These are phyloP conservation scores for Liquidambar formosana DNA, from an alignment of 164 flowering plant genomes.

Conservation along the genomic window DNA sequence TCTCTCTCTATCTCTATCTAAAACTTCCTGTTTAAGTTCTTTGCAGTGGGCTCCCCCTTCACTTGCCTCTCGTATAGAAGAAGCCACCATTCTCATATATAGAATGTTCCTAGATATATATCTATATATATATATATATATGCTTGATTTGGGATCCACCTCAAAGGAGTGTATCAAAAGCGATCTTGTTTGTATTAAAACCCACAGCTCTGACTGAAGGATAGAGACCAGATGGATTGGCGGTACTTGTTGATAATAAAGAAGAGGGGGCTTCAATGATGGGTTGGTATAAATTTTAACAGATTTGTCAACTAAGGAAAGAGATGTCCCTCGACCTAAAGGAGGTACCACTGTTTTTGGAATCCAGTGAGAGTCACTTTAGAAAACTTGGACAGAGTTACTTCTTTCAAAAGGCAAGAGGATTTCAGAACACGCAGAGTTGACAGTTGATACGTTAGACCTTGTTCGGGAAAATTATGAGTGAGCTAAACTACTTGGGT, in stretches of 20 bases:
- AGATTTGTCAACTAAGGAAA: constrained; percentile 7
- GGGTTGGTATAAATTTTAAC: constrained; percentile 10
- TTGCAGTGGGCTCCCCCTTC: constrained; percentile 17
- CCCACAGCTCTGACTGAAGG: constrained; percentile 3
- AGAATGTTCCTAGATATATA: too few relatives aligned
- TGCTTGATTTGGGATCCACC: constrained; percentile 39
- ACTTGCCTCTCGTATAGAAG: constrained; percentile 42
- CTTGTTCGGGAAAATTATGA: too few relatives aligned
- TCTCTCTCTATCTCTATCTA: neutral
- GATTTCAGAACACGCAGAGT: too few relatives aligned
- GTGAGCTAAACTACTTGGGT: too few relatives aligned
- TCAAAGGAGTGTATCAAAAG: constrained; percentile 14
- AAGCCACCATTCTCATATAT: constrained; percentile 26
- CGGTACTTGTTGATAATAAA: constrained; percentile 14
- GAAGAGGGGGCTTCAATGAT: constrained; percentile 11
- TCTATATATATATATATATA: neutral
- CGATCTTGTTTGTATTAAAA: constrained; percentile 1
- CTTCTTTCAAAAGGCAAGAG: neutral
- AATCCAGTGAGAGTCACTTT: neutral
- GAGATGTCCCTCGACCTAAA: neutral
- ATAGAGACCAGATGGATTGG: neutral
- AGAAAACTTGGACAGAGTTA: neutral
- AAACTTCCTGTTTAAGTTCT: neutral
- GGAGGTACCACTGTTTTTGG: neutral
- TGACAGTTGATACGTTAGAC: too few relatives aligned